Percentiles rank a stretch among this genome's conserved stretches.
Evolutionary conservation across 345 rosid genomes (phyloP).

Genomic region (Melaleuca alternifolia): DNA sequence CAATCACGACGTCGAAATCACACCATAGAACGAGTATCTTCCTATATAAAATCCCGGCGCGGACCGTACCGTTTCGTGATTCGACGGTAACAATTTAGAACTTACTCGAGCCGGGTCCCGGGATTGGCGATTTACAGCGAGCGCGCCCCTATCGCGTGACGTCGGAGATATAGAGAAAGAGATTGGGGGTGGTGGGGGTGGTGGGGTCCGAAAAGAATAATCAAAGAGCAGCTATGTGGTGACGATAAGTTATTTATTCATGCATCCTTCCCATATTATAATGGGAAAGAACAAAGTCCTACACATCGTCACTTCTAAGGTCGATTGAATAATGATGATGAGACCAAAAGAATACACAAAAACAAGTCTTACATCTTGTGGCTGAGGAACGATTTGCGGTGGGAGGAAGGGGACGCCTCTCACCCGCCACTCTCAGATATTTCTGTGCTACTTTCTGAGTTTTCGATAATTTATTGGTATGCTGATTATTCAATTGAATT

Average conservation of each 20-base stretch:
- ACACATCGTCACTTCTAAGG: not conserved
- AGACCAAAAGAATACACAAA: not conserved
- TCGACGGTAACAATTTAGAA: not conserved
- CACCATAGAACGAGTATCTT: too few species aligned
- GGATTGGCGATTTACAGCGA: not conserved
- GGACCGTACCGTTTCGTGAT: too few species aligned
- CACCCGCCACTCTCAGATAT: not conserved
- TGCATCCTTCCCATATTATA: not conserved
- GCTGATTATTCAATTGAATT: not conserved
- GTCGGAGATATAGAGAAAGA: not conserved
- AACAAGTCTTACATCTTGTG: constrained; percentile 4
- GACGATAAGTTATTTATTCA: not conserved
- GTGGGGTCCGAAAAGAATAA: not conserved
- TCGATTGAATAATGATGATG: not conserved
- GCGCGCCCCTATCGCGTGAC: not conserved
- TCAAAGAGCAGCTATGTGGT: not conserved
- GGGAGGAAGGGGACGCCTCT: constrained; percentile 9
- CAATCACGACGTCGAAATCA: not conserved
- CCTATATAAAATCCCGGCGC: too few species aligned
- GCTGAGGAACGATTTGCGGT: constrained; percentile 30
- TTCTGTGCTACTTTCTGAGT: not conserved
- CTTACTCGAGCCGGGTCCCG: too few species aligned
- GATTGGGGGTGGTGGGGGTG: not conserved
- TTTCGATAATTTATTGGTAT: not conserved
- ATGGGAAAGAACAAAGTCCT: not conserved